Percentiles rank a stretch among this genome's conserved stretches.
Conservation (phyloP, 2,329 filamentous ascomycete species). For the Aspergillus sp. region DNA sequence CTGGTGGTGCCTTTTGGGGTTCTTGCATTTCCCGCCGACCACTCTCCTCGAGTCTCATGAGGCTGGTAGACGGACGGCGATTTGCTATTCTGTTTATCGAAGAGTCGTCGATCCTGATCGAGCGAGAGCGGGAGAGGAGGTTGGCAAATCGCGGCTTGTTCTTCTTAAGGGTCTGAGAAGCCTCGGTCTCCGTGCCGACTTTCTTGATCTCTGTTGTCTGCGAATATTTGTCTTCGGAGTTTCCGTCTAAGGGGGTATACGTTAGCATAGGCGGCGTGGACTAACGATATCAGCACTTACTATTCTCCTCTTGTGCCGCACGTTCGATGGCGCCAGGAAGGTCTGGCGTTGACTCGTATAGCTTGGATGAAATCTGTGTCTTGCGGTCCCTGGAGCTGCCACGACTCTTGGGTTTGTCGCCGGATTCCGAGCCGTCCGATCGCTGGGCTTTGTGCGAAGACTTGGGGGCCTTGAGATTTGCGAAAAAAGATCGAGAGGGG, state of each 20-base stretch:
- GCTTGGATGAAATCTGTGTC: conserved; percentile 33
- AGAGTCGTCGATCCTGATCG: conserved; percentile 44
- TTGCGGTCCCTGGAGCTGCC: conserved; percentile 46
- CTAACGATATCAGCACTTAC: conserved; percentile 18
- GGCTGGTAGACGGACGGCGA: conserved; percentile 40
- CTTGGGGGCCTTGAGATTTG: conserved; percentile 48
- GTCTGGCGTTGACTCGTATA: conserved; percentile 45
- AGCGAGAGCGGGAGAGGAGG: conserved; percentile 45
- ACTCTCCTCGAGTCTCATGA: conserved; percentile 40
- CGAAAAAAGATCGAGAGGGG: conserved; percentile 47
- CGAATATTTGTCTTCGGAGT: conserved; percentile 21
- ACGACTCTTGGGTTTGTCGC: conserved; percentile 41
- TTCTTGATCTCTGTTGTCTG: conserved; percentile 27
- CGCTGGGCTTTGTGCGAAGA: conserved; percentile 43
- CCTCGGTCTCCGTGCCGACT: conserved; percentile 27
- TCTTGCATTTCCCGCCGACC: conserved; percentile 37
- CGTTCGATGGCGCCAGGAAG: conserved; percentile 33
- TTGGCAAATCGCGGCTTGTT: conserved; percentile 47
- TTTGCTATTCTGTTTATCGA: conserved; percentile 30
- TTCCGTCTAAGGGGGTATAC: conserved; percentile 17
- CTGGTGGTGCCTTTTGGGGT: conserved; percentile 62
- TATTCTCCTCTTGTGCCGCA: conserved; percentile 27
- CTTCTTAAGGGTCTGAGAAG: conserved; percentile 35
- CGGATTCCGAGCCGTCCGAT: conserved; percentile 40
- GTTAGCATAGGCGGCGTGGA: conserved; percentile 5